Base-by-base conservation (phyloP, 2,329 filamentous ascomycete species). In the Penicillium aurantiogriseum region DNA sequence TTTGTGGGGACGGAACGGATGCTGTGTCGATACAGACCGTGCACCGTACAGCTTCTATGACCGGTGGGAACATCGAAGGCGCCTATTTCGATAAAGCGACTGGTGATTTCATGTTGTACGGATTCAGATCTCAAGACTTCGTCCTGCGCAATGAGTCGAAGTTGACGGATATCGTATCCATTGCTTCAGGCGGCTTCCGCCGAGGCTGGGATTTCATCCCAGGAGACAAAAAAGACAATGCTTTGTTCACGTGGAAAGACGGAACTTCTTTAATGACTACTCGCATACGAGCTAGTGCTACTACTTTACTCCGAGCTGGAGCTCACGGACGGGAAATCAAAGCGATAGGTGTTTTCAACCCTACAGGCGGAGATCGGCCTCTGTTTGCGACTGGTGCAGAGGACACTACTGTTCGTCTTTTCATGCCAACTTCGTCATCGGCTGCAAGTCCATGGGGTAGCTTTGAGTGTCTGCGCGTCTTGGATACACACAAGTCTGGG, bases 261-360 rank as follows among this genome's bases (percentile, higher is more conserved):
- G 85, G 86, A 5, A 84, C 85, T 1, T 74, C 63, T 60, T 78
- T 86, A 54, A 77, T 82, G 58, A 69, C 81, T 0, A 69, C 77
- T 38, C 73, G 69, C 3, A 77, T 81, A 33, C 59, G 55, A 3
- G 58, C 66, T 17, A 59, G 78, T 35, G 78, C 70, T 63, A 84
- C 76, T 70, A 66, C 71, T 10, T 71, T 81, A 0, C 62, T 96
- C 13, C 86, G 88, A 62, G 65, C 75, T 0, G 93, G 94, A 7
- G 85, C 85, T 0, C 94, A 99, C 73, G 94, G 94, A 0, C 81
- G 94, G 54, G 94, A 99, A 74, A 89, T 97, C 64, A 90, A 90
- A 71, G 76, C 83, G 2, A 73, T 84, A 59, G 81, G 85, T 21
- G 68, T 83, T 3, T 80, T 80, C 0, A 67, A 66, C 2, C 19